Evolutionary conservation across 2,329 filamentous ascomycete species (phyloP).

Genomic region (Phaeosphaeriaceae sp.): DNA sequence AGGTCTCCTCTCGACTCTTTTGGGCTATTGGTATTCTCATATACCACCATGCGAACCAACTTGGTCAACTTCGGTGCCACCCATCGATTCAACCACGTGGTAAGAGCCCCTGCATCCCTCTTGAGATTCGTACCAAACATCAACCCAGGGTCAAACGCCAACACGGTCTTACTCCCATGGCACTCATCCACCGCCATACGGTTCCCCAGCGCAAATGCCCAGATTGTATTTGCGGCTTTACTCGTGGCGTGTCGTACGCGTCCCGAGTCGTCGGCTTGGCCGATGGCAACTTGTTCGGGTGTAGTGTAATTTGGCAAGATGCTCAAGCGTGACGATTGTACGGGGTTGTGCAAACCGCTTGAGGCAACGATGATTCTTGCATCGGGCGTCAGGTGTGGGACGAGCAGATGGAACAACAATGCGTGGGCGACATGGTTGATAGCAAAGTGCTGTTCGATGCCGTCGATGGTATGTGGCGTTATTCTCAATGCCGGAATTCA

Average conservation of each 20-base stretch:
- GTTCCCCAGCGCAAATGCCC: slow-evolving; percentile 54
- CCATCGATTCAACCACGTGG: neutral
- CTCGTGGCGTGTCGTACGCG: slow-evolving; percentile 52
- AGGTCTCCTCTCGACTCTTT: slow-evolving; percentile 51
- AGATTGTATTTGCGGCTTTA: slow-evolving; percentile 59
- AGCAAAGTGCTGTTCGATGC: slow-evolving; percentile 58
- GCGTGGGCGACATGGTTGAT: slow-evolving; percentile 60
- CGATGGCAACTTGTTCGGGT: slow-evolving; percentile 54
- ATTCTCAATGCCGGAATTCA: no score
- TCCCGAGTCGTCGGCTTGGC: slow-evolving; percentile 33
- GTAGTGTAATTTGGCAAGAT: slow-evolving; percentile 53
- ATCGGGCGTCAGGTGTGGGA: slow-evolving; percentile 46
- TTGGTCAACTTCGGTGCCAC: slow-evolving; percentile 43
- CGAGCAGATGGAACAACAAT: slow-evolving; percentile 57
- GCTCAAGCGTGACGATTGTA: slow-evolving; percentile 43
- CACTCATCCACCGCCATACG: slow-evolving; percentile 36
- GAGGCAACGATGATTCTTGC: slow-evolving; percentile 55
- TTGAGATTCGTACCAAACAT: slow-evolving; percentile 57
- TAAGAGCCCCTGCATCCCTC: slow-evolving; percentile 33
- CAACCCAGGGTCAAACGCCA: slow-evolving; percentile 55
- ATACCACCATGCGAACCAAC: slow-evolving; percentile 44
- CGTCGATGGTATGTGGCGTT: slow-evolving; percentile 45
- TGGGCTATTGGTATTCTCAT: slow-evolving; percentile 48
- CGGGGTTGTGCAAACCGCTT: slow-evolving; percentile 55
- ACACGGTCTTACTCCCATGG: slow-evolving; percentile 44